Base-by-base conservation (phyloP, 2,329 filamentous ascomycete genomes). In the Sarocladiaceae sp. region DNA sequence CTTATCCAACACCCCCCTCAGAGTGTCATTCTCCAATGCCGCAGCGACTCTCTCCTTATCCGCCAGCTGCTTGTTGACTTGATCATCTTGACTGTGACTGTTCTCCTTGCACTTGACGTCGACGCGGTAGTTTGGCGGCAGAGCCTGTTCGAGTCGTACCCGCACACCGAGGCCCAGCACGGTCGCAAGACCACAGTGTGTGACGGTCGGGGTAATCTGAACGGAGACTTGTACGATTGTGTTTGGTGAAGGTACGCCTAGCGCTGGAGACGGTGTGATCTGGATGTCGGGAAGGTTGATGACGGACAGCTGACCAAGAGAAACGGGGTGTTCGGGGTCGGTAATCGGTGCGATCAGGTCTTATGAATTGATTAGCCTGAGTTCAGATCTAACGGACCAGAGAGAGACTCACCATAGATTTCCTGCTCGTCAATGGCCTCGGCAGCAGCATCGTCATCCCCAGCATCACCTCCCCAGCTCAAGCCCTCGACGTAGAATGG, bases 1-100 rank as follows among this genome's bases (percentile, higher is more conserved):
- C 71, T 94, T 96, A 66, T 89, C 84, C 57, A 99, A 77, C 28
- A 97, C 89, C 36, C 85, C 85, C 76, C 90, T 90, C 55, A 99
- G 74, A 1, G 89, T 95, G 53, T 89, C 88, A 66, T 99, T 99
- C 71, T 97, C 94, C 60, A 97, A 74, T 6, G 94, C 94, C 10
- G 94, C 94, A 1, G 93, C 92, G 40, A 99, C 94, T 55, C 94
- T 79, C 73, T 99, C 94, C 76, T 97, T 99, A 72, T 99, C 94
- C 29, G 85, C 89, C 39, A 99, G 75, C 71, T 99, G 94, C 76
- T 97, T 97, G 73, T 96, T 97, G 50, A 97, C 91, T 67, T 96
- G 91, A 57, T 96, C 91, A 42, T 90, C 93, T 55, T 95, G 95
- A 58, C 84, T 90, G 68, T 97, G 94, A n/a, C 91, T 94, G 56